These are phyloP conservation scores for Ceratobasidium sp. DNA, from an alignment of 1,284 basidiomycete species.

Conservation along the genomic window DNA sequence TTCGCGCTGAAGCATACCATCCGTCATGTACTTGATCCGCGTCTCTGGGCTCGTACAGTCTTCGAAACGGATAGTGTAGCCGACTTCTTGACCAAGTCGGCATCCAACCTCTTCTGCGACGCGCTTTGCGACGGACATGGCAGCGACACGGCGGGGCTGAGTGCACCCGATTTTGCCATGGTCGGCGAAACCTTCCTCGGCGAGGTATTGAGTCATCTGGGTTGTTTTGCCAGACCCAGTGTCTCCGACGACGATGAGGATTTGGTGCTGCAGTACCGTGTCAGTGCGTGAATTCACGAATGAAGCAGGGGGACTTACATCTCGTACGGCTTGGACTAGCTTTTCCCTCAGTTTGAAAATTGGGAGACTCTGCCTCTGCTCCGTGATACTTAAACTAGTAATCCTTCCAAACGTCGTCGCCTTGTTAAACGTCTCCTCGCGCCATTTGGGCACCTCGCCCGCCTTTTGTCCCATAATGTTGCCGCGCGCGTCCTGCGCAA, in stretches of 20 bases:
- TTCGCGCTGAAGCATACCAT: conserved; percentile 96
- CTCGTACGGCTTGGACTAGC: conserved; percentile 88
- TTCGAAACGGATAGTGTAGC: conserved; percentile 99
- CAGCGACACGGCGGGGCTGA: conserved; percentile 97
- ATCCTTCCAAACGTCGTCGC: conserved; percentile 96
- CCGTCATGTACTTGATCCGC: conserved; percentile 97
- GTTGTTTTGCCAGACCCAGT: conserved; percentile 99
- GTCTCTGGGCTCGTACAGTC: conserved; percentile 99
- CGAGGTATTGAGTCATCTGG: conserved; percentile 96
- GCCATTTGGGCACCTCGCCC: conserved; percentile 89
- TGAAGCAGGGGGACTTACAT: conserved; percentile 65
- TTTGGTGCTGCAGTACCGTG: conserved; percentile 76
- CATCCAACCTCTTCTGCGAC: conserved; percentile 99
- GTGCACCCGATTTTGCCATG: conserved; percentile 97
- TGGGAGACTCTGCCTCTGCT: conserved; percentile 90
- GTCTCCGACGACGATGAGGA: conserved; percentile 92
- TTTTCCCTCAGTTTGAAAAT: conserved; percentile 97
- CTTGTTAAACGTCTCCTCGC: conserved; percentile 93
- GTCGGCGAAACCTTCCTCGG: conserved; percentile 95
- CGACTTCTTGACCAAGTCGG: conserved; percentile 98
- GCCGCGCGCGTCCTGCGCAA: conserved; percentile 93
- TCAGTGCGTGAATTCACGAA: conserved; percentile 50
- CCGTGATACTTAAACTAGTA: conserved; percentile 90
- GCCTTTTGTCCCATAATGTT: conserved; percentile 85
- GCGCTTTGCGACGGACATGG: conserved; percentile 98